phyloP scores from a whole-genome alignment of 495 filamentous ascomycete species.

The Massariosphaeria phaeospora region DNA sequence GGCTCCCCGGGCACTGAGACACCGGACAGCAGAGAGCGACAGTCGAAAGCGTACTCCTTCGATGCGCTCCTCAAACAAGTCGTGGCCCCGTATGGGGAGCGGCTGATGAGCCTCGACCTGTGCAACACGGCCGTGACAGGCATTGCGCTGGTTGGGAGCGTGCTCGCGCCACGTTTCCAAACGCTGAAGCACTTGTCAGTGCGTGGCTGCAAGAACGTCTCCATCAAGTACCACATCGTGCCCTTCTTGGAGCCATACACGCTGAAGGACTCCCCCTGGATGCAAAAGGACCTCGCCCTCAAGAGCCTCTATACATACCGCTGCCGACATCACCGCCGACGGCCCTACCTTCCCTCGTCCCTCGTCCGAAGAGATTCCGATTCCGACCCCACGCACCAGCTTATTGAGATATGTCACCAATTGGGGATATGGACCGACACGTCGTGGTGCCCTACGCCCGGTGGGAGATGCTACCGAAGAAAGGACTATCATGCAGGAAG shows the following conservation, averaged over 20 bases:
- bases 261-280: constrained; percentile 41
- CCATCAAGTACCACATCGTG: constrained; percentile 60
- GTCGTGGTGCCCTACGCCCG: constrained; percentile 59
- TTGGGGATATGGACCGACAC: constrained; percentile 61
- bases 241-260: constrained; percentile 46
- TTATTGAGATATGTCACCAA: constrained; percentile 58
- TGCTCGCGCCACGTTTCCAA: constrained; percentile 50
- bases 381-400: constrained; percentile 57
- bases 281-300: constrained; percentile 49
- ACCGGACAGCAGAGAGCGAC: constrained; percentile 42
- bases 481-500: constrained; percentile 55
- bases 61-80: constrained; percentile 55
- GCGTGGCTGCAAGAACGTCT: constrained; percentile 62
- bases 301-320: constrained; percentile 59
- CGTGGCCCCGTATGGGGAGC: constrained; percentile 52
- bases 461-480: constrained; percentile 53
- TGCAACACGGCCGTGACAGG: constrained; percentile 60
- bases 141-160: constrained; percentile 50
- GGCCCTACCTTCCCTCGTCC: constrained; percentile 55
- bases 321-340: constrained; percentile 56
- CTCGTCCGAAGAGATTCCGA: constrained; percentile 55
- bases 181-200: constrained; percentile 57
- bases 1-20: constrained; percentile 34
- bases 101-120: constrained; percentile 53
- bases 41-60: constrained; percentile 53